Conservation (phyloP, 345 rosid genomes). For the Trapa incisa region DNA sequence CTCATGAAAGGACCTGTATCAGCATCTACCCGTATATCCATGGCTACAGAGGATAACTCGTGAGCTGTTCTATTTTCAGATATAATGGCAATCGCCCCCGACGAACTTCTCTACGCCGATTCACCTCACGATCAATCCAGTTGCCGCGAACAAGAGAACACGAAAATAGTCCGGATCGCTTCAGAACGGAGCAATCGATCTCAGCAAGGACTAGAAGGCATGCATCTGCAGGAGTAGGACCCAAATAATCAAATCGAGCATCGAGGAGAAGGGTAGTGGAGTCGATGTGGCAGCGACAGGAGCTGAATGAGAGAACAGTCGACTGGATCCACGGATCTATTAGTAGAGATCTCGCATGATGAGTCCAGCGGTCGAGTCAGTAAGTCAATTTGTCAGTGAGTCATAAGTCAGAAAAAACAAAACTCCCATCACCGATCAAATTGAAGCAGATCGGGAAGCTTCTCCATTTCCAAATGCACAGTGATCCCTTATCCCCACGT, state of each 20-base stretch:
- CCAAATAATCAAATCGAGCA: background rate
- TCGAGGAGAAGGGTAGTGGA: background rate
- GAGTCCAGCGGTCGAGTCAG: too few relatives aligned
- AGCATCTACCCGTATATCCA: conserved; percentile 21
- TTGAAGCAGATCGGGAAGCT: too few relatives aligned
- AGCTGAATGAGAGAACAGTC: background rate
- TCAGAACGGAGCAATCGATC: background rate
- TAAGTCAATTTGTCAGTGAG: too few relatives aligned
- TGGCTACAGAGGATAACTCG: conserved; percentile 3
- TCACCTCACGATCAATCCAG: background rate
- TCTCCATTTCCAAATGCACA: too few relatives aligned
- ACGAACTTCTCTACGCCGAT: background rate
- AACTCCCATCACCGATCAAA: too few relatives aligned
- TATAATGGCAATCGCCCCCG: background rate
- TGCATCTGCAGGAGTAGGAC: background rate
- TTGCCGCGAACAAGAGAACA: background rate
- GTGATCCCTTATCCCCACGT: too few relatives aligned
- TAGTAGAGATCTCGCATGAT: too few relatives aligned
- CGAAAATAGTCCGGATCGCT: background rate
- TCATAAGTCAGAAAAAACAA: too few relatives aligned
- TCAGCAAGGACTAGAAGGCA: background rate
- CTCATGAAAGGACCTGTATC: conserved; percentile 21
- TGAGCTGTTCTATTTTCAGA: background rate
- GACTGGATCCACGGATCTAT: too few relatives aligned
- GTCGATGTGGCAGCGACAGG: background rate